Evolutionary conservation across 495 filamentous ascomycete genomes (phyloP).

Genomic region (Penicillium odoratum): DNA sequence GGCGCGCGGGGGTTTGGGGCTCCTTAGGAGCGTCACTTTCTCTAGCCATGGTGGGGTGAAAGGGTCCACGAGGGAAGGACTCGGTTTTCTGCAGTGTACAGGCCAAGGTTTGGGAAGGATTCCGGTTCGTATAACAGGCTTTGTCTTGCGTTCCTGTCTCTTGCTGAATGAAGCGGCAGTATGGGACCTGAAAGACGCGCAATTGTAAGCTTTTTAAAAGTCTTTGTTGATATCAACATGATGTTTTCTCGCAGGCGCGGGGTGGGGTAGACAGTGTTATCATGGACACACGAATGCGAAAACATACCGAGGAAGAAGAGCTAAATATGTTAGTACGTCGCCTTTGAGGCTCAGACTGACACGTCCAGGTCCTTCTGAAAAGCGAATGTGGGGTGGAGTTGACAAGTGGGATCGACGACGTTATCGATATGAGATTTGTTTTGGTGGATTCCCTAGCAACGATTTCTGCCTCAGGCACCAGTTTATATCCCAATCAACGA

Average conservation of each 20-base stretch:
- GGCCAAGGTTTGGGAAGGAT: neutral
- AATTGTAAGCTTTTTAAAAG: conserved; percentile 3
- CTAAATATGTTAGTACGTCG: neutral
- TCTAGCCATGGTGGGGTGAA: conserved; percentile 35
- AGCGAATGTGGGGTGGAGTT: conserved; percentile 17
- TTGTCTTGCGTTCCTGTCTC: neutral
- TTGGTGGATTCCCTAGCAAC: conserved; percentile 29
- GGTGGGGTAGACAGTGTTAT: neutral
- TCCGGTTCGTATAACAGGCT: neutral
- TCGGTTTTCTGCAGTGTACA: neutral
- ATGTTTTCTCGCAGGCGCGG: neutral
- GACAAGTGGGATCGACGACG: conserved; percentile 17
- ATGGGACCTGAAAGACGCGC: neutral
- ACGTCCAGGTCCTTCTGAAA: neutral
- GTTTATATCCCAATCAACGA: no score
- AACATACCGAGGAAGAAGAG: neutral
- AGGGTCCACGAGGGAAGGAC: neutral
- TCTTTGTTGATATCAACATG: neutral
- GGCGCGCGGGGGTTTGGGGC: conserved; percentile 33
- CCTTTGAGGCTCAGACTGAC: neutral
- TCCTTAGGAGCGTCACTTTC: conserved; percentile 43
- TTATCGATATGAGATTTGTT: conserved; percentile 34
- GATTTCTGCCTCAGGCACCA: conserved; percentile 19
- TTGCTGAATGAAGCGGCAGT: neutral
- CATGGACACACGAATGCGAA: neutral